Evolutionary conservation across 2,329 filamentous ascomycete species (phyloP).

Genomic region (Colletotrichum sp.): DNA sequence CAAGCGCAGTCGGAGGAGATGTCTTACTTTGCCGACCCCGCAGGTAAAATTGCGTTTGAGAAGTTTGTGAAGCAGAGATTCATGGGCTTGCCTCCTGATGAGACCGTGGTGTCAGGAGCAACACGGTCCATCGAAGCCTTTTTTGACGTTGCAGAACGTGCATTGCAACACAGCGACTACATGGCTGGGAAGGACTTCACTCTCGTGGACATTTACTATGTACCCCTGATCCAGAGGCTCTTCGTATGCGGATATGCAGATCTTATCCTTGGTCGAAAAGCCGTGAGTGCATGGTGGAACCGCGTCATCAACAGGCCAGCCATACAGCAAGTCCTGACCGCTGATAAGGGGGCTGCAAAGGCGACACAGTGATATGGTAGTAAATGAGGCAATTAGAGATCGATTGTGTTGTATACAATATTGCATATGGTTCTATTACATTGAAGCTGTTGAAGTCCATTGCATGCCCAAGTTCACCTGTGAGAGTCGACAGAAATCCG

Average conservation of each 20-base stretch:
- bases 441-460: not conserved
- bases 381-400: not conserved
- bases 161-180: constrained; percentile 43
- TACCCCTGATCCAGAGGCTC: constrained; percentile 47
- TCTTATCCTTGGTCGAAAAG: constrained; percentile 36
- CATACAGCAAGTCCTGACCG: constrained; percentile 38
- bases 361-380: constrained; percentile 27
- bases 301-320: constrained; percentile 39
- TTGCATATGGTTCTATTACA: not conserved
- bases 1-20: constrained; percentile 46
- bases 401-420: not conserved
- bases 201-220: constrained; percentile 52
- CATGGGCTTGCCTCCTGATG: constrained; percentile 46
- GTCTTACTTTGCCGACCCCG: constrained; percentile 48
- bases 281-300: constrained; percentile 47
- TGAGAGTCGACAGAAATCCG: not conserved
- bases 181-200: constrained; percentile 50
- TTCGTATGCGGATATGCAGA: constrained; percentile 44
- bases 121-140: constrained; percentile 42
- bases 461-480: not conserved
- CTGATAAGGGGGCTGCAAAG: constrained; percentile 35
- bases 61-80: constrained; percentile 48
- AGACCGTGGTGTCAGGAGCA: constrained; percentile 41
- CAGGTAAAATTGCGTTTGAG: constrained; percentile 47
- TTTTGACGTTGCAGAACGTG: constrained; percentile 46